Conservation (phyloP, 805 yeast genomes). For the Wickerhamomyces subpelliculosus region DNA sequence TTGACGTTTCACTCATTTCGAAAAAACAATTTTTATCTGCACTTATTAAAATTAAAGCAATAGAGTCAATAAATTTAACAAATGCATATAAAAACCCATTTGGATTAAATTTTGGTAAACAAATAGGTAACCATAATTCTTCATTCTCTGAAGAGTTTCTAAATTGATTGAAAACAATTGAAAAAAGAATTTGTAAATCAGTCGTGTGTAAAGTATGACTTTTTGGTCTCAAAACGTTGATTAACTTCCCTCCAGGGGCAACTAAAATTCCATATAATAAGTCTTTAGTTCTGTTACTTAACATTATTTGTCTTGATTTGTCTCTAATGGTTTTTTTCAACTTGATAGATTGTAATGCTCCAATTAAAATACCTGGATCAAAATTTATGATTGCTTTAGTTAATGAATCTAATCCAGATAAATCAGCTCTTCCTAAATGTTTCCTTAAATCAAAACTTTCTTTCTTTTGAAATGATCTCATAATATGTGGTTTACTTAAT, state of each 20-base stretch:
- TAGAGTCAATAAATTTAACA: conserved; percentile 49
- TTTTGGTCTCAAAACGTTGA: conserved; percentile 68
- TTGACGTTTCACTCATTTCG: conserved; percentile 58
- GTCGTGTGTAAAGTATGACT: conserved; percentile 74
- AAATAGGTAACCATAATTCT: conserved; percentile 90
- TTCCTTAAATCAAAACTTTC: conserved; percentile 79
- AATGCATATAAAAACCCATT: conserved; percentile 84
- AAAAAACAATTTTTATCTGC: conserved; percentile 71
- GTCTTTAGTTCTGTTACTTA: conserved; percentile 42
- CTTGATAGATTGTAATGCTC: conserved; percentile 58
- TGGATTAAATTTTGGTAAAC: conserved; percentile 84
- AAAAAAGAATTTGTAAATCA: conserved; percentile 70
- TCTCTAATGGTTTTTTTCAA: conserved; percentile 52
- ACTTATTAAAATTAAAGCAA: conserved; percentile 39
- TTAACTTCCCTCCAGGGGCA: conserved; percentile 54
- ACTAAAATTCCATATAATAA: conserved; percentile 72
- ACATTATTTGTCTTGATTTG: conserved; percentile 48
- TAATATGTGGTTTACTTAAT: conserved; percentile 71
- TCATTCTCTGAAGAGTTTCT: conserved; percentile 33
- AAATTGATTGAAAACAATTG: conserved; percentile 51
- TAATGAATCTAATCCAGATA: conserved; percentile 60
- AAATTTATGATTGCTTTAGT: conserved; percentile 44
- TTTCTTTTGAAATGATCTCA: conserved; percentile 58
- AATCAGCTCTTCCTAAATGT: conserved; percentile 68
- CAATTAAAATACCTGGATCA: conserved; percentile 54